Evolutionary conservation across 768 basidiomycete species (phyloP), one percentile per base, ranked within the genome.

Genomic region (Rhodotorula kratochvilovae): DNA sequence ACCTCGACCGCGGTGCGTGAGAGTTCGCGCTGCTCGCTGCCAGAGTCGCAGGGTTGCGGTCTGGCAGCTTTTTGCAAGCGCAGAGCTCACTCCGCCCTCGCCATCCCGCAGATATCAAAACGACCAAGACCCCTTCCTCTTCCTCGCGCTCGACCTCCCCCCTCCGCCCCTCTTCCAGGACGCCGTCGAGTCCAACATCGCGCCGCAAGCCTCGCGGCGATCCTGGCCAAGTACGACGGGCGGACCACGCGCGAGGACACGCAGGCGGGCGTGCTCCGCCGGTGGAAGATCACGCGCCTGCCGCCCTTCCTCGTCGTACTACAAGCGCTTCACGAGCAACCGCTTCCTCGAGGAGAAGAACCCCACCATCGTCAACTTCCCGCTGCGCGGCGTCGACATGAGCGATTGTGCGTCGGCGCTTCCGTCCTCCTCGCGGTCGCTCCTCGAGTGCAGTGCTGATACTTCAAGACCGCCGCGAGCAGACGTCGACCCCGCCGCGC

Each of bases 161-260:
- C 90, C 96, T 1, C 93, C 93, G n/a, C 96, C 95, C 25, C 82
- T 99, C 50, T 99, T 98, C 81, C 95, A 97, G 81, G 94, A 97
- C 79, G 82, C 90, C 8, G 86, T 95, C 57, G 93, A 96, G 83
- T 96, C 96, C 83, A 97, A 98, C 80, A 98, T 99, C 80, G 96
- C 98, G 74, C 96, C 96, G 43, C 96, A 99, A 84, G 91, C 96
- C 88, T 99, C 67, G 87, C 92, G 68, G 87, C 88, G 19, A 88
- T 98, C 39, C 84, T 98, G 33, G 85, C 89, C 29, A 99, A 99
- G 81, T 99, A 93, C 81, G 92, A 98, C 80, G 96, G 96, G 23
- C 83, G 82, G 75, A 90, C 89, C 7, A 90, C 93, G 25, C 92
- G 94, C 84, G 94, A 97, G 85, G 90, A 59, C 42, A 27, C 58